A percentile compares a stretch with the other conserved stretches of the same genome.
Evolutionary conservation across 129 eudicot species (phyloP).

Genomic region (Flaveria robusta): DNA sequence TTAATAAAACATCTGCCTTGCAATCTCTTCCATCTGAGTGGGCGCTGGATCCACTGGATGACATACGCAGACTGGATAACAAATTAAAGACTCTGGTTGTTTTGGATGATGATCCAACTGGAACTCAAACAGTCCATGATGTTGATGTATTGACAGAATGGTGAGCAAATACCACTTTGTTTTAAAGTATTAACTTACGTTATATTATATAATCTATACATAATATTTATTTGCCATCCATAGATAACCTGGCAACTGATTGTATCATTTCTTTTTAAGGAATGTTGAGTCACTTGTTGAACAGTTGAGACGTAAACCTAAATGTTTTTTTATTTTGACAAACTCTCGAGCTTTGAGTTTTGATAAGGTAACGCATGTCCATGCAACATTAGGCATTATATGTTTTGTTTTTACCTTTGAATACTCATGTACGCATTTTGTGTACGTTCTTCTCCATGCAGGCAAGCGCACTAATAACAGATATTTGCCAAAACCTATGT

Average conservation of each 20-base stretch:
- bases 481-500: constrained; percentile 70
- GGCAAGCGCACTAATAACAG: constrained; percentile 76
- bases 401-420: constrained; percentile 2
- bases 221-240: constrained; percentile 10
- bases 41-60: constrained; percentile 71
- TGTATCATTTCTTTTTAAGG: constrained; percentile 51
- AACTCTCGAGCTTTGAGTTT: constrained; percentile 86
- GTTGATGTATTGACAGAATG: constrained; percentile 96
- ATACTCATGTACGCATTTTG: neutral
- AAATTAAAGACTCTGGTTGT: constrained; percentile 79
- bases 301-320: constrained; percentile 67
- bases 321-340: constrained; percentile 95
- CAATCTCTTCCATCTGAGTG: constrained; percentile 89
- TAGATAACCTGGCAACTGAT: constrained; percentile 17
- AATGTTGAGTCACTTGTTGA: constrained; percentile 74
- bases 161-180: constrained; percentile 37
- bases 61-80: constrained; percentile 57
- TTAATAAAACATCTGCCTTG: constrained; percentile 54
- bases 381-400: constrained; percentile 9
- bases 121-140: constrained; percentile 97
- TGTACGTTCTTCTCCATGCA: constrained; percentile 40
- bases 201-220: neutral
- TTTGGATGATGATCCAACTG: constrained; percentile 99
- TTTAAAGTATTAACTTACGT: neutral
- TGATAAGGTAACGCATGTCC: constrained; percentile 58